Evolutionary conservation across 2,329 filamentous ascomycete genomes (phyloP).

Genomic region (Fusarium protoensiforme): DNA sequence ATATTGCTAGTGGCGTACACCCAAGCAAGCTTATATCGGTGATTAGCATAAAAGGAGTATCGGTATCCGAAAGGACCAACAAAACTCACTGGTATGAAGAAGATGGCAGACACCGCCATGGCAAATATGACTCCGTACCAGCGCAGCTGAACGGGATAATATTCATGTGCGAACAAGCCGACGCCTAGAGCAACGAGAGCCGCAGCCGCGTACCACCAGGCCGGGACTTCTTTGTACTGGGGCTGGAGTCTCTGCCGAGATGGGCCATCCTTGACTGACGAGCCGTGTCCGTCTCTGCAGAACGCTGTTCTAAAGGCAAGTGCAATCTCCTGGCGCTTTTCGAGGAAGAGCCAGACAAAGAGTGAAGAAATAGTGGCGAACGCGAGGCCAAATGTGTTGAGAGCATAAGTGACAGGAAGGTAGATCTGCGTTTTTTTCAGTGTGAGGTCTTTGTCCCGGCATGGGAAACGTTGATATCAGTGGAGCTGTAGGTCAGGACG

Average conservation of each 20-base stretch:
- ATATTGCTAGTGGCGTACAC: slow-evolving; percentile 55
- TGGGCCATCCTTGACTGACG: not conserved
- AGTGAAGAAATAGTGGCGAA: slow-evolving; percentile 61
- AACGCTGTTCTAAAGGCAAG: slow-evolving; percentile 2
- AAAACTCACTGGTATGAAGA: slow-evolving; percentile 44
- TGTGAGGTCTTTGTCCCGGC: not conserved
- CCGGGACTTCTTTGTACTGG: slow-evolving; percentile 30
- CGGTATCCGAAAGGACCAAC: too few relatives aligned
- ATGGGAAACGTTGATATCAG: too few relatives aligned
- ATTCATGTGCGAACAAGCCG: slow-evolving; percentile 45
- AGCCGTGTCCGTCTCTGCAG: not conserved
- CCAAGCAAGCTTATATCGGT: slow-evolving; percentile 13
- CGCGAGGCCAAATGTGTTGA: slow-evolving; percentile 63
- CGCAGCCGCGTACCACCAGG: slow-evolving; percentile 42
- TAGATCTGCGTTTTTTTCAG: slow-evolving; percentile 48
- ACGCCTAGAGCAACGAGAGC: slow-evolving; percentile 37
- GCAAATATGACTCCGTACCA: slow-evolving; percentile 48
- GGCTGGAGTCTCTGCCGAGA: slow-evolving; percentile 17
- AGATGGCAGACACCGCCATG: slow-evolving; percentile 41
- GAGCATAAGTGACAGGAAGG: slow-evolving; percentile 55
- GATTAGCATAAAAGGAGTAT: too few relatives aligned
- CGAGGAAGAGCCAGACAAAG: slow-evolving; percentile 46
- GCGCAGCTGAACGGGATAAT: slow-evolving; percentile 45
- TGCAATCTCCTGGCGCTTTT: slow-evolving; percentile 43
- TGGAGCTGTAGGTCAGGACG: not conserved